Percentiles rank a stretch among this genome's conserved stretches.
phyloP scores from a whole-genome alignment of 257 asterid species.

The Fraxinus excelsior region DNA sequence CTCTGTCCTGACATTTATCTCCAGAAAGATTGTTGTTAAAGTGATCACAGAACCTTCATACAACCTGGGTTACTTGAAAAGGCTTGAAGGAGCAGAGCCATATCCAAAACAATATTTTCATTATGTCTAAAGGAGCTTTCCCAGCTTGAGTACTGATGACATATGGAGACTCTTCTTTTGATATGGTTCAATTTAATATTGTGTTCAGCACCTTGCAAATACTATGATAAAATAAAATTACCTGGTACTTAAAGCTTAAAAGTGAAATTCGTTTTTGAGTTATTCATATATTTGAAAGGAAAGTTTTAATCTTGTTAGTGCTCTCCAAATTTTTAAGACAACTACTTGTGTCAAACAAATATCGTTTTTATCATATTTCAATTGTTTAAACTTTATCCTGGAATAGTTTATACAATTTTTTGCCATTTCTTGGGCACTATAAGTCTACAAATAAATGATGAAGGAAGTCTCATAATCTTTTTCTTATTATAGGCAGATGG shows the following conservation, averaged over 20 bases:
- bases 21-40: background rate
- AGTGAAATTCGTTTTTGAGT: background rate
- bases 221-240: background rate
- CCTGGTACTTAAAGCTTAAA: background rate
- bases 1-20: background rate
- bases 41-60: too few species aligned
- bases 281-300: background rate
- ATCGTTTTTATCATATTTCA: background rate
- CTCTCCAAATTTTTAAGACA: conserved; percentile 1
- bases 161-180: background rate
- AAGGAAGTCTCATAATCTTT: conserved; percentile 23
- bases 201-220: background rate
- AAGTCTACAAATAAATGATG: background rate
- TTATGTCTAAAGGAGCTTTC: too few species aligned
- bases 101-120: too few species aligned
- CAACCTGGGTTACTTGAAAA: background rate
- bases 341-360: background rate
- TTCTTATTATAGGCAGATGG: conserved; percentile 60
- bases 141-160: conserved; percentile 8
- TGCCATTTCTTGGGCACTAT: background rate
- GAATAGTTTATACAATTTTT: background rate
- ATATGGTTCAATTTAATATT: conserved; percentile 12
- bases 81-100: background rate
- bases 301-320: background rate
- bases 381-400: background rate